phyloP scores from a whole-genome alignment of 805 yeast species.

The Saccharomycopsis sp. region DNA sequence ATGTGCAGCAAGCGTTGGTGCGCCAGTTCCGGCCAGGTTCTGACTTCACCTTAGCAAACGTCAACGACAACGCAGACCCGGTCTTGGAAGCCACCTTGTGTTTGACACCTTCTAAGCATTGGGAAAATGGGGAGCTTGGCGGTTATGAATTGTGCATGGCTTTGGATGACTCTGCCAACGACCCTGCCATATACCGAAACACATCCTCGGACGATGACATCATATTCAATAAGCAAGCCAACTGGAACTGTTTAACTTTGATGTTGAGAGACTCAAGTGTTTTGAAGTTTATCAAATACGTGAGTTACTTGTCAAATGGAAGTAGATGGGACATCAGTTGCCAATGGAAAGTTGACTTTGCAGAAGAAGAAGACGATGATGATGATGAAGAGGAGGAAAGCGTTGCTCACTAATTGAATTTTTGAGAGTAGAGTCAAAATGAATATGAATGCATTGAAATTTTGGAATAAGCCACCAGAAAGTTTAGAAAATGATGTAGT shows the following conservation, averaged over 20 bases:
- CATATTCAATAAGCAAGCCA: slow-evolving; percentile 67
- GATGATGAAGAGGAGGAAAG: slow-evolving; percentile 9
- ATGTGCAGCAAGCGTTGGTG: slow-evolving; percentile 58
- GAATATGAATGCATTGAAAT: too few species aligned
- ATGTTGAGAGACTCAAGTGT: slow-evolving; percentile 79
- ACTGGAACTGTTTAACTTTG: slow-evolving; percentile 71
- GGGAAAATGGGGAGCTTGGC: slow-evolving; percentile 87
- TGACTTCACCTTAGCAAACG: slow-evolving; percentile 87
- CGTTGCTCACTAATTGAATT: too few species aligned
- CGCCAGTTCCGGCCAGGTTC: slow-evolving; percentile 92
- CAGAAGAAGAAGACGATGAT: slow-evolving; percentile 19
- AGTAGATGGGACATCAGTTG: slow-evolving; percentile 85
- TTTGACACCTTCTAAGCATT: slow-evolving; percentile 72
- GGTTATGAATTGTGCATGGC: slow-evolving; percentile 91
- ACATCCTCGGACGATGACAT: slow-evolving; percentile 58
- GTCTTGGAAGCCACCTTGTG: slow-evolving; percentile 72
- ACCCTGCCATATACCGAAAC: slow-evolving; percentile 69
- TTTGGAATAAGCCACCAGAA: too few species aligned
- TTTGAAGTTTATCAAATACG: slow-evolving; percentile 87
- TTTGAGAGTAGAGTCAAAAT: too few species aligned
- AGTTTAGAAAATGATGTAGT: neutral
- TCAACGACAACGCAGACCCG: slow-evolving; percentile 30
- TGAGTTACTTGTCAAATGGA: slow-evolving; percentile 79
- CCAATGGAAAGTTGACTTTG: slow-evolving; percentile 59
- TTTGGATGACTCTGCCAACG: slow-evolving; percentile 38